Conservation (phyloP, 306 rosid species). For the Vachellia collinsii region DNA sequence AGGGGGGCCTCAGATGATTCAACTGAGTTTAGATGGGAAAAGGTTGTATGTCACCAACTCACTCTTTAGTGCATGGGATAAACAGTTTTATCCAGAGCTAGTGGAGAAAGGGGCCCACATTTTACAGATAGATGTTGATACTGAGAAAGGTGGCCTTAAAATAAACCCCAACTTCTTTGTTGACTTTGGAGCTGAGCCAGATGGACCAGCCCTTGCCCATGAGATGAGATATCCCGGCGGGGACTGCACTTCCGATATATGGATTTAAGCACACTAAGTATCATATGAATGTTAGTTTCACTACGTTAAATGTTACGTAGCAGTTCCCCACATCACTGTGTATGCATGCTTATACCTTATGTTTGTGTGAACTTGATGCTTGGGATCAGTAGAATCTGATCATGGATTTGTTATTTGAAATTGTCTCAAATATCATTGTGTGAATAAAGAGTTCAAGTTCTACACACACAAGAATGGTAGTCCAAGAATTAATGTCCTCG, state of each 20-base stretch:
- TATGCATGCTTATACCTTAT: too few species aligned
- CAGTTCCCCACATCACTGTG: background rate
- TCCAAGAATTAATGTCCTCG: too few species aligned
- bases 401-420: too few species aligned
- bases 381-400: too few species aligned
- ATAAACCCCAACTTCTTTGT: slow-evolving; percentile 79
- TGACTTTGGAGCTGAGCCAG: slow-evolving; percentile 87
- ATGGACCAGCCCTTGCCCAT: slow-evolving; percentile 93
- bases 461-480: too few species aligned
- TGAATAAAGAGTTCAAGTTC: too few species aligned
- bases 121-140: slow-evolving; percentile 67
- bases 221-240: slow-evolving; percentile 99
- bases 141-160: slow-evolving; percentile 72
- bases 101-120: slow-evolving; percentile 73
- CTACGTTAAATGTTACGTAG: background rate
- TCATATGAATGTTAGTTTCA: background rate
- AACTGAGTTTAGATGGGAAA: too few species aligned
- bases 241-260: slow-evolving; percentile 77
- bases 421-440: too few species aligned
- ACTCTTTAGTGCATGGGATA: too few species aligned
- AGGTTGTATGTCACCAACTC: too few species aligned
- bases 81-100: slow-evolving; percentile 73
- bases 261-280: background rate
- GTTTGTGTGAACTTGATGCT: too few species aligned
- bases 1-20: too few species aligned